These are phyloP conservation scores for Solanum sparsipilum DNA, from an alignment of 257 asterid species.

Conservation along the genomic window DNA sequence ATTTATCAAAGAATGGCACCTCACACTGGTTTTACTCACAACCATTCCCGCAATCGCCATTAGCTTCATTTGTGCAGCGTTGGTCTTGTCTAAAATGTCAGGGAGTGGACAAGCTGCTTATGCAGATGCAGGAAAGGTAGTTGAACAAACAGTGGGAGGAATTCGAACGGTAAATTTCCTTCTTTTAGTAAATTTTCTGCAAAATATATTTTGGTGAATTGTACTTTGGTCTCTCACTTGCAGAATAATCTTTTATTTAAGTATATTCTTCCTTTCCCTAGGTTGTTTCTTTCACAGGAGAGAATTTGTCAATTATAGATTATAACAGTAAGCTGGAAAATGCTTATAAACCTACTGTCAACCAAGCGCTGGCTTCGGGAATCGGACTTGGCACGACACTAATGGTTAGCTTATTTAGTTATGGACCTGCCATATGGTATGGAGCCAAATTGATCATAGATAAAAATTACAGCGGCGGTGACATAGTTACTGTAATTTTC, in stretches of 20 bases:
- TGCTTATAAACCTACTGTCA: constrained; percentile 27
- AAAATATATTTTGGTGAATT: neutral
- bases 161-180: constrained; percentile 49
- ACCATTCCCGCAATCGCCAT: constrained; percentile 28
- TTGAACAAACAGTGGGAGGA: constrained; percentile 67
- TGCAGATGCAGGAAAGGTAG: constrained; percentile 65
- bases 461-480: constrained; percentile 41
- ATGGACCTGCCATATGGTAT: constrained; percentile 54
- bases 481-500: constrained; percentile 37
- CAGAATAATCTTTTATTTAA: neutral
- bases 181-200: neutral
- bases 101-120: constrained; percentile 52
- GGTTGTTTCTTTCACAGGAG: constrained; percentile 74
- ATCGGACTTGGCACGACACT: constrained; percentile 37
- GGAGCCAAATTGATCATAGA: constrained; percentile 42
- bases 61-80: constrained; percentile 15
- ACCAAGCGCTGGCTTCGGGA: constrained; percentile 56
- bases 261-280: neutral
- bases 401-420: constrained; percentile 22
- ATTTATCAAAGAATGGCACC: constrained; percentile 45
- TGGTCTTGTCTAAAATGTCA: constrained; percentile 38
- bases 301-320: constrained; percentile 31
- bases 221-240: neutral
- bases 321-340: constrained; percentile 32
- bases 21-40: constrained; percentile 31